These are phyloP conservation scores for Dipteronia sinensis DNA, from an alignment of 345 rosid genomes.

Conservation along the genomic window DNA sequence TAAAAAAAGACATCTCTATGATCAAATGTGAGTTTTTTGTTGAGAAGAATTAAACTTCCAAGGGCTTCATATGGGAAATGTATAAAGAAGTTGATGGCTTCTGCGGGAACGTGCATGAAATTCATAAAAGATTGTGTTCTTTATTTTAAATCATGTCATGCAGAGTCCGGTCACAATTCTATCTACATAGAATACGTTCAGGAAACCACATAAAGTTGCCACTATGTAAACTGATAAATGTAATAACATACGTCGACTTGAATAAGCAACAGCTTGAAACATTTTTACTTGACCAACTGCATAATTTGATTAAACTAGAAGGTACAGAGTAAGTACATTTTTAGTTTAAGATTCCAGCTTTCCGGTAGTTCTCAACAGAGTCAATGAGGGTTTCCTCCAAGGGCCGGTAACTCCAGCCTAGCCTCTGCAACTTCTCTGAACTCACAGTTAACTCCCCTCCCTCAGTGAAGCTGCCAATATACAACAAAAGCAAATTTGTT, in stretches of 20 bases:
- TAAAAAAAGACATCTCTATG: too few relatives aligned
- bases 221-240: background rate
- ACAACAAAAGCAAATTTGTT: background rate
- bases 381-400: conserved; percentile 65
- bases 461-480: background rate
- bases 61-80: too few relatives aligned
- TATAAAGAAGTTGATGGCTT: too few relatives aligned
- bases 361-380: conserved; percentile 50
- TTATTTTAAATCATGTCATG: too few relatives aligned
- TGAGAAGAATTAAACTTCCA: too few relatives aligned
- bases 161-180: background rate
- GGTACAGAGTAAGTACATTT: background rate
- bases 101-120: too few relatives aligned
- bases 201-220: background rate
- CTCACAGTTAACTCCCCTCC: background rate
- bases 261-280: too few relatives aligned
- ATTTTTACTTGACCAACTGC: background rate
- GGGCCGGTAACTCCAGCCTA: conserved; percentile 58
- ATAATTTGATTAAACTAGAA: background rate
- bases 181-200: background rate
- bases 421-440: conserved; percentile 50
- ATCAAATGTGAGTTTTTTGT: too few relatives aligned
- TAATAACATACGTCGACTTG: background rate
- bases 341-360: conserved; percentile 48
- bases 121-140: too few relatives aligned